These are phyloP conservation scores for Chytridiales sp. DNA, from an alignment of 371 early-diverging fungal species.

Conservation along the genomic window DNA sequence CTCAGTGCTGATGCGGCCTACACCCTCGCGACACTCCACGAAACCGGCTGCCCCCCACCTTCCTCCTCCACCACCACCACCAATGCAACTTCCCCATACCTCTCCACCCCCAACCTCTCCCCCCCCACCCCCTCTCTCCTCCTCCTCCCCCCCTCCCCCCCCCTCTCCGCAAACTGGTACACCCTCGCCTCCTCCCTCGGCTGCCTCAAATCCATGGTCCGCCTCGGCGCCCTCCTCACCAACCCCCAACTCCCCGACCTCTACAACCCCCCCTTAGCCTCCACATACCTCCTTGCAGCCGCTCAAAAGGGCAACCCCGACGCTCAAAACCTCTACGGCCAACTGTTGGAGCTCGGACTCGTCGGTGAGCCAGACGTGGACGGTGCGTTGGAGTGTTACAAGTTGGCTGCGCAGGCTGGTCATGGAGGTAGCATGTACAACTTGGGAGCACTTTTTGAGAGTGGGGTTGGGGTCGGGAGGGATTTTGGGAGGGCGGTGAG, in stretches of 20 bases:
- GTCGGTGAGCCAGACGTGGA: conserved; percentile 29
- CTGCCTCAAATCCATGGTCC: conserved; percentile 13
- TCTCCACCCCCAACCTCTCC: background rate
- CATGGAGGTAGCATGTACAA: conserved; percentile 38
- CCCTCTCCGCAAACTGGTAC: background rate
- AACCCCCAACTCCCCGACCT: conserved; percentile 8
- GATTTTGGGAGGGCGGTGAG: conserved; percentile 40
- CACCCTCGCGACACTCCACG: conserved; percentile 43
- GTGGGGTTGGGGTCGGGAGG: conserved; percentile 41
- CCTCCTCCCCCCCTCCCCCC: too few species aligned
- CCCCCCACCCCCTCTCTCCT: background rate
- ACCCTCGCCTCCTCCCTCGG: background rate
- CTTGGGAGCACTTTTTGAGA: conserved; percentile 40
- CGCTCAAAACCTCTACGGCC: conserved; percentile 41
- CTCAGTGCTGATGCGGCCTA: conserved; percentile 40
- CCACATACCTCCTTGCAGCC: conserved; percentile 17
- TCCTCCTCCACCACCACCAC: background rate
- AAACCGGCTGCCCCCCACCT: conserved; percentile 37
- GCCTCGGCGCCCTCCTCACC: conserved; percentile 29
- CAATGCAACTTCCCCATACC: background rate
- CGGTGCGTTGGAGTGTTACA: conserved; percentile 37
- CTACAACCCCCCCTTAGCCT: conserved; percentile 15
- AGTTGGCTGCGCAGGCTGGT: conserved; percentile 39
- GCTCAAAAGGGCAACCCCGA: conserved; percentile 31
- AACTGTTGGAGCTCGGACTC: conserved; percentile 46